Evolutionary conservation across 1,284 basidiomycete genomes (phyloP).

Genomic region (Microstroma glucosiphilum): DNA sequence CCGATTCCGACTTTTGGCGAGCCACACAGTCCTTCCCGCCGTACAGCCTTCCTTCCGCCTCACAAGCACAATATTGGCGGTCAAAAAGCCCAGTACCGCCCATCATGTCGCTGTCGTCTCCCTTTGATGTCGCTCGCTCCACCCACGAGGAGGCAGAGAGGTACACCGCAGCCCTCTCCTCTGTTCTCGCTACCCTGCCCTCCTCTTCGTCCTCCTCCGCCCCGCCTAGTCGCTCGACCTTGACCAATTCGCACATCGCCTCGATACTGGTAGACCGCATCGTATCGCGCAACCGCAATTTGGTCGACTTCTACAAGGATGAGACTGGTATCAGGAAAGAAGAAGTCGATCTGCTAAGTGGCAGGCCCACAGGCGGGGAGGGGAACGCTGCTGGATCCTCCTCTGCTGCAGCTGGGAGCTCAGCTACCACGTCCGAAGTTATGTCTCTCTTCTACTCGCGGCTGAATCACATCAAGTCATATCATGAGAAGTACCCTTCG

Average conservation of each 20-base stretch:
- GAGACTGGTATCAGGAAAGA: constrained; percentile 49
- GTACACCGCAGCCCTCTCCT: constrained; percentile 60
- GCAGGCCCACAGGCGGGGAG: constrained; percentile 43
- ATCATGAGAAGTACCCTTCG: constrained; percentile 88
- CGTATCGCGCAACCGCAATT: constrained; percentile 58
- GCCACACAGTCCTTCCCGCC: too few relatives aligned
- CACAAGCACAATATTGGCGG: too few relatives aligned
- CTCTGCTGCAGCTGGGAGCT: too few relatives aligned
- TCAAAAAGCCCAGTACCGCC: neutral
- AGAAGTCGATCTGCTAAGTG: constrained; percentile 53
- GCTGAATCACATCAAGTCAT: constrained; percentile 87
- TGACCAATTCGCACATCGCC: constrained; percentile 69
- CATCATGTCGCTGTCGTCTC: constrained; percentile 61
- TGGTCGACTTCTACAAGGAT: constrained; percentile 52
- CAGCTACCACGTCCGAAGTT: constrained; percentile 18
- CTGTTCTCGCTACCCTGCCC: constrained; percentile 26
- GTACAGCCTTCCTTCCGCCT: too few relatives aligned
- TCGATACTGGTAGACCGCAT: constrained; percentile 78
- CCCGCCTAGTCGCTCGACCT: constrained; percentile 8
- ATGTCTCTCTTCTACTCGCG: constrained; percentile 70
- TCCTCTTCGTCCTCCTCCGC: constrained; percentile 30
- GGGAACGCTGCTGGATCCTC: neutral
- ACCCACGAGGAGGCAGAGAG: constrained; percentile 92
- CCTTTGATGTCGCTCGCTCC: constrained; percentile 84
- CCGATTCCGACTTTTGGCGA: too few relatives aligned